Evolutionary conservation across 176 grass and related monocot species (phyloP).

Genomic region (Rhynchospora pubera): DNA sequence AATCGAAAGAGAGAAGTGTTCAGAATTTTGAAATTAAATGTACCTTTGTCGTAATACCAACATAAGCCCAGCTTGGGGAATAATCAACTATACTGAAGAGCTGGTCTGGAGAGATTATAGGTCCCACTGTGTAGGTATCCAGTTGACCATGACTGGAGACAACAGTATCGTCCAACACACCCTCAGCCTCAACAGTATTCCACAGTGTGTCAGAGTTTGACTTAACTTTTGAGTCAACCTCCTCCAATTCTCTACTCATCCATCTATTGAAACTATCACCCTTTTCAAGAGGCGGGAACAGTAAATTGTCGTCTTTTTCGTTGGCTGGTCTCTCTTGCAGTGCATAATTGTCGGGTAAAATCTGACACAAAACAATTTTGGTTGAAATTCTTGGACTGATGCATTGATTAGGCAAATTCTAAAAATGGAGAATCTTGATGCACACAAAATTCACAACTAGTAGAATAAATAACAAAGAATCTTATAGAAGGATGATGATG

Average conservation of each 20-base stretch:
- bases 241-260: slow-evolving; percentile 77
- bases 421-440: neutral
- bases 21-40: neutral
- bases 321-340: slow-evolving; percentile 5
- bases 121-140: slow-evolving; percentile 55
- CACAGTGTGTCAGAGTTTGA: slow-evolving; percentile 59
- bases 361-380: slow-evolving; percentile 7
- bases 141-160: slow-evolving; percentile 53
- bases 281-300: slow-evolving; percentile 44
- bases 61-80: slow-evolving; percentile 77
- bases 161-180: slow-evolving; percentile 43
- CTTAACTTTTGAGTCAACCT: slow-evolving; percentile 60
- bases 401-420: neutral
- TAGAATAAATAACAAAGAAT: neutral
- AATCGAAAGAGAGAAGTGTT: neutral
- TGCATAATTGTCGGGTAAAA: slow-evolving; percentile 12
- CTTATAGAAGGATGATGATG: neutral
- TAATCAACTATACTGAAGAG: slow-evolving; percentile 81
- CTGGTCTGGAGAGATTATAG: slow-evolving; percentile 67
- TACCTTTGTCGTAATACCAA: slow-evolving; percentile 55
- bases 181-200: slow-evolving; percentile 60
- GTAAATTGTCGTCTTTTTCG: neutral
- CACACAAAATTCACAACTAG: neutral
- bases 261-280: slow-evolving; percentile 95
- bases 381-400: neutral